Conservation (phyloP, 192 early-diverging fungal genomes). For the Gryganskiella cystojenkinii region DNA sequence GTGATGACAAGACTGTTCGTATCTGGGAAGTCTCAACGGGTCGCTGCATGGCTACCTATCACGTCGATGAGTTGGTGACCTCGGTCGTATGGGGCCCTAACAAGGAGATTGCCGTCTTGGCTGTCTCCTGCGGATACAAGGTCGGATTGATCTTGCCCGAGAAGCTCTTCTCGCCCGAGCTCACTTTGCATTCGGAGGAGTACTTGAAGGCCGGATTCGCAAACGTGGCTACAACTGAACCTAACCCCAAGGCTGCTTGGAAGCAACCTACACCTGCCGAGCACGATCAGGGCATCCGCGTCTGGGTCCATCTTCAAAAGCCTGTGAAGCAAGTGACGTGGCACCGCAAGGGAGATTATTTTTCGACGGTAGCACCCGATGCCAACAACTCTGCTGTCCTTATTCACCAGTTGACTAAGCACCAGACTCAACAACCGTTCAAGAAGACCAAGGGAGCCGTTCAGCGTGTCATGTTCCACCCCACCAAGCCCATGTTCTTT, state of each 20-base stretch:
- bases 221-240: conserved; percentile 6
- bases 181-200: conserved; percentile 51
- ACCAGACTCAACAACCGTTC: conserved; percentile 93
- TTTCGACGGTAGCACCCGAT: conserved; percentile 87
- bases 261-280: conserved; percentile 51
- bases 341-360: conserved; percentile 98
- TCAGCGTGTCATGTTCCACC: conserved; percentile 93
- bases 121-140: conserved; percentile 68
- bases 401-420: conserved; percentile 93
- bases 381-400: conserved; percentile 79
- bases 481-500: conserved; percentile 90
- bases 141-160: conserved; percentile 53
- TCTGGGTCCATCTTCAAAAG: conserved; percentile 51
- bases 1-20: conserved; percentile 89
- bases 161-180: conserved; percentile 57
- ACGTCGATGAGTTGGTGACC: conserved; percentile 74
- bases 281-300: conserved; percentile 27
- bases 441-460: conserved; percentile 89
- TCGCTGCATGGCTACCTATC: conserved; percentile 84
- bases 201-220: conserved; percentile 61
- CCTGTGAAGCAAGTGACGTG: conserved; percentile 86
- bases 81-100: conserved; percentile 93
- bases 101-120: conserved; percentile 78
- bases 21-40: conserved; percentile 94
- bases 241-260: conserved; percentile 41